These are phyloP conservation scores for Candida sp. DNA, from an alignment of 1,139 yeast genomes.

Conservation along the genomic window DNA sequence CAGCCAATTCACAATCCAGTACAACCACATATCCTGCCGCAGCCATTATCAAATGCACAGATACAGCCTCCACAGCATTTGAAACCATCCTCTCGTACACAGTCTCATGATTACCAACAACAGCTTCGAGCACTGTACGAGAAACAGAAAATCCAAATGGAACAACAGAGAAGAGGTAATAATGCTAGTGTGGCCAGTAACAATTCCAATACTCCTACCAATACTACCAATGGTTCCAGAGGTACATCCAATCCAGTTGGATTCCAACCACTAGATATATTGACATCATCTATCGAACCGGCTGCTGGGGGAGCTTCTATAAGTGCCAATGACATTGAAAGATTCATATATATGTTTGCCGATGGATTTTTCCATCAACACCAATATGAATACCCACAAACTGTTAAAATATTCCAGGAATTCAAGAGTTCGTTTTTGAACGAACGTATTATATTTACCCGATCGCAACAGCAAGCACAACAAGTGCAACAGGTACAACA, in stretches of 20 bases:
- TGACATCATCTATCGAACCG: constrained; percentile 8
- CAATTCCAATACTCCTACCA: constrained; percentile 1
- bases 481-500: constrained; percentile 9
- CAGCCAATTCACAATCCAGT: not conserved
- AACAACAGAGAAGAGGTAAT: constrained; percentile 5
- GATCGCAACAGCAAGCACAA: constrained; percentile 23
- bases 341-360: constrained; percentile 46
- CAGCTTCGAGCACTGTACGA: constrained; percentile 5
- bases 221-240: not conserved
- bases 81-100: not conserved
- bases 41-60: constrained; percentile 9
- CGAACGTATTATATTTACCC: constrained; percentile 39
- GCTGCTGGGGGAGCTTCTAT: constrained; percentile 12
- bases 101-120: constrained; percentile 2
- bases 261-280: constrained; percentile 3
- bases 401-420: constrained; percentile 46
- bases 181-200: not conserved
- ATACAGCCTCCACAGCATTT: not conserved
- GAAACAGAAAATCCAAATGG: constrained; percentile 5
- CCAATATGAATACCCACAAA: constrained; percentile 46
- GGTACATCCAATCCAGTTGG: not conserved
- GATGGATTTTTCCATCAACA: constrained; percentile 45
- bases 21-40: constrained; percentile 9
- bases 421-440: constrained; percentile 49
- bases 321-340: constrained; percentile 44